Evolutionary conservation across 371 early-diverging fungal species (phyloP), one percentile per base, ranked within the genome.

Genomic region (Nematocida sp.): DNA sequence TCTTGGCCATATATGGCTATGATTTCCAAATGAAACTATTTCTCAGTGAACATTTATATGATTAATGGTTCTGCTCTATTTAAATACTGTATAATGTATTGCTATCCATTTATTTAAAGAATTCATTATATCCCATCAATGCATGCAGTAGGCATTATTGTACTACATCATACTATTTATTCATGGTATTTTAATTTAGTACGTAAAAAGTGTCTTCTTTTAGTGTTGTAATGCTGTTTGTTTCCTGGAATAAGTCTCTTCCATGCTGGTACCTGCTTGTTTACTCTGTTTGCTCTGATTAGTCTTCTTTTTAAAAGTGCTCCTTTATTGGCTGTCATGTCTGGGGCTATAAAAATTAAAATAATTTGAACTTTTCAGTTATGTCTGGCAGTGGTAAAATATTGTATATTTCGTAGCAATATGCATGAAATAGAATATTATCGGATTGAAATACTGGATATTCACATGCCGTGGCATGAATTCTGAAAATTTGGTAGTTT

Each of bases 201-300:
- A 9, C 83, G 55, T 82, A 82, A 84, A 83, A 84, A 87, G 66
- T 85, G 72, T 72, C 86, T 84, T 84, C 83, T 85, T 54, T 83
- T 83, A 39, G 57, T 61, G 62, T 87, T 87, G 60, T 82, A 84
- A 45, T 84, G 62, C 45, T 84, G 81, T 20, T 55, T 83, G 58
- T 78, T 72, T 73, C 76, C 85, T 60, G 82, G 83, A 25, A 85
- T 58, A 44, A 55, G 33, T 78, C 87, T 85, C 54, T 87, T 87
- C 85, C 85, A 87, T 60, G 83, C 76, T 23, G 87, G 87, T 15
- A 85, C 72, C 13, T 78, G 60, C 82, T 83, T 83, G 78, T 87
- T 87, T 42, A 58, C 78, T 69, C 64, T 82, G 58, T 82, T 72
- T 66, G 87, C 87, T 62, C 54, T 84, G 62, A 82, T 78, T 57